phyloP scores from a whole-genome alignment of 768 basidiomycete species.

The Fomitopsis serialis region DNA sequence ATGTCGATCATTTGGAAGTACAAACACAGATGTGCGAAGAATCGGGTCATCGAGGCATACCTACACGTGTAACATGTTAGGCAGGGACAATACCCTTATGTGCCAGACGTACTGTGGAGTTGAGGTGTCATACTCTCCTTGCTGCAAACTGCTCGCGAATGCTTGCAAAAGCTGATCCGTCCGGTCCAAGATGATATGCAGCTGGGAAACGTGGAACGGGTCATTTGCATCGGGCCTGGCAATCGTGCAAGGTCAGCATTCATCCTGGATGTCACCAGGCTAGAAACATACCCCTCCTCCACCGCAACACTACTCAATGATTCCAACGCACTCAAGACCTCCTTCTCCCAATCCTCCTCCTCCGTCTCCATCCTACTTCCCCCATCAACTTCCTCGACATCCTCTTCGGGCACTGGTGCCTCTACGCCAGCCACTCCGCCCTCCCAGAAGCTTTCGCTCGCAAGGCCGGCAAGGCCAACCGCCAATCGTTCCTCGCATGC shows the following conservation, averaged over 20 bases:
- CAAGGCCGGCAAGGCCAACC: slow-evolving; percentile 54
- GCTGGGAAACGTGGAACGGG: slow-evolving; percentile 78
- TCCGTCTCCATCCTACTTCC: slow-evolving; percentile 15
- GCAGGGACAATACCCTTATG: background rate
- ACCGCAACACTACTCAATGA: slow-evolving; percentile 53
- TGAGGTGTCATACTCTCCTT: slow-evolving; percentile 41
- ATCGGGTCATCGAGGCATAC: slow-evolving; percentile 71
- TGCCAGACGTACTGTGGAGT: slow-evolving; percentile 49
- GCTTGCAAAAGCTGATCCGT: slow-evolving; percentile 63
- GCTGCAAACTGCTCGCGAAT: slow-evolving; percentile 53
- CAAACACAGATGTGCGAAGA: slow-evolving; percentile 91
- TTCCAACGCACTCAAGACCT: slow-evolving; percentile 53
- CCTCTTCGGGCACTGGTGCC: slow-evolving; percentile 20
- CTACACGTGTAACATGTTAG: slow-evolving; percentile 27
- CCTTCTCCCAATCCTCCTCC: slow-evolving; percentile 59
- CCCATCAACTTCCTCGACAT: slow-evolving; percentile 20
- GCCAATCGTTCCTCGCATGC: slow-evolving; percentile 76
- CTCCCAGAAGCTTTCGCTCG: slow-evolving; percentile 76
- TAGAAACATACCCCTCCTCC: slow-evolving; percentile 51
- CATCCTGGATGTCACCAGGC: background rate
- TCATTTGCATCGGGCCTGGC: slow-evolving; percentile 58
- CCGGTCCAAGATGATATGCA: slow-evolving; percentile 70
- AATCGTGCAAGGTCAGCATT: background rate
- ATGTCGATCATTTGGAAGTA: slow-evolving; percentile 81
- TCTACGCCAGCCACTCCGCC: slow-evolving; percentile 45